Percentiles rank a stretch among this genome's conserved stretches.
These are phyloP conservation scores for Nakazawaea holstii DNA, from an alignment of 805 yeast genomes.

Conservation along the genomic window DNA sequence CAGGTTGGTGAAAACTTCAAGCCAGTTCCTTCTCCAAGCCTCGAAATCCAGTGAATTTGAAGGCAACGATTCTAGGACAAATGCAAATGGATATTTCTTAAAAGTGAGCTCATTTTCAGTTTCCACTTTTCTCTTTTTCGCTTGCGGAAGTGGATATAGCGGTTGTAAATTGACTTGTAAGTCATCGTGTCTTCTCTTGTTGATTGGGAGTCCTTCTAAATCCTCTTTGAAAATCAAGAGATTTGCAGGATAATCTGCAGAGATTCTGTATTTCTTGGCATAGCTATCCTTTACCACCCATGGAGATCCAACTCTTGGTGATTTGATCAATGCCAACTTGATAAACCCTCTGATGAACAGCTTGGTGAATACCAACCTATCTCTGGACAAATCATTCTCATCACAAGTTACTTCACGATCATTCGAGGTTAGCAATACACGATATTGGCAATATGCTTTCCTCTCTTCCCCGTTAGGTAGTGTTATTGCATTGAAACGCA, in stretches of 20 bases:
- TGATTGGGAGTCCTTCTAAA: slow-evolving; percentile 1
- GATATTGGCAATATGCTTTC: slow-evolving; percentile 57
- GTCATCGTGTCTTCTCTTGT: slow-evolving; percentile 7
- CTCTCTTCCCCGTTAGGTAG: slow-evolving; percentile 27
- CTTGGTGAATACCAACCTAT: slow-evolving; percentile 83
- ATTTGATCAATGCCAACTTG: slow-evolving; percentile 71
- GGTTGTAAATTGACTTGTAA: slow-evolving; percentile 10
- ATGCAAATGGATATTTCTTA: slow-evolving; percentile 18
- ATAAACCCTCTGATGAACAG: slow-evolving; percentile 86
- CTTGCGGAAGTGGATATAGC: slow-evolving; percentile 8
- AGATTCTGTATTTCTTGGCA: slow-evolving; percentile 64
- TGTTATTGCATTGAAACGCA: slow-evolving; percentile 56
- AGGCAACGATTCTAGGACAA: slow-evolving; percentile 31
- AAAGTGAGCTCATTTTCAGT: background rate
- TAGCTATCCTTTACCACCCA: slow-evolving; percentile 86
- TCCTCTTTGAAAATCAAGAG: slow-evolving; percentile 28
- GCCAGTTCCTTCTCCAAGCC: slow-evolving; percentile 50
- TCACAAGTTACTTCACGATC: slow-evolving; percentile 62
- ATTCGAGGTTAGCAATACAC: slow-evolving; percentile 49
- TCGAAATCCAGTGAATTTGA: slow-evolving; percentile 26
- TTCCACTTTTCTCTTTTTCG: slow-evolving; percentile 11
- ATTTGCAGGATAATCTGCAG: slow-evolving; percentile 53
- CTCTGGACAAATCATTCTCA: slow-evolving; percentile 70
- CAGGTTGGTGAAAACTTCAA: slow-evolving; percentile 39
- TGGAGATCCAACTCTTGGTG: slow-evolving; percentile 86